phyloP scores from a whole-genome alignment of 768 basidiomycete genomes.

The Mrakia frigida region DNA sequence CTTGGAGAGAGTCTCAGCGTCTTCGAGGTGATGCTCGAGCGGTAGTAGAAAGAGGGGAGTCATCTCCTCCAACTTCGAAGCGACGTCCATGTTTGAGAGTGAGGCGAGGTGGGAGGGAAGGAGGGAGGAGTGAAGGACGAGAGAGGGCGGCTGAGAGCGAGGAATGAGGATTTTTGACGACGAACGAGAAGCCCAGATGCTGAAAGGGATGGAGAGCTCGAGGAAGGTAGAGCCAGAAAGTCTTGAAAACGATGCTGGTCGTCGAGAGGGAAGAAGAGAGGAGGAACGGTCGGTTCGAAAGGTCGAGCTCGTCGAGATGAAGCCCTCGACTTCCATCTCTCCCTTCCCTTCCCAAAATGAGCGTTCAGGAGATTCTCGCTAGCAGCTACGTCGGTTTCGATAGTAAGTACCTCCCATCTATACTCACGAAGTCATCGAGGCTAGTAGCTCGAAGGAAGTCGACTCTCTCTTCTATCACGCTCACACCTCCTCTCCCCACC shows the following conservation, averaged over 20 bases:
- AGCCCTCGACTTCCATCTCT: background rate
- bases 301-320: background rate
- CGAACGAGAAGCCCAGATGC: background rate
- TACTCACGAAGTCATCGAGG: background rate
- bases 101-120: too few relatives aligned
- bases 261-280: background rate
- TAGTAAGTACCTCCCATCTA: slow-evolving; percentile 44
- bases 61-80: too few relatives aligned
- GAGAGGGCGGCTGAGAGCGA: too few relatives aligned
- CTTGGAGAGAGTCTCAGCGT: too few relatives aligned
- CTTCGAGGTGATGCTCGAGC: too few relatives aligned
- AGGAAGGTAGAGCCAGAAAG: background rate
- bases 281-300: background rate
- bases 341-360: background rate
- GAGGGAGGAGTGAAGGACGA: too few relatives aligned
- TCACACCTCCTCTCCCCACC: background rate
- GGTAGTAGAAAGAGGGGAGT: too few relatives aligned
- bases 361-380: slow-evolving; percentile 69
- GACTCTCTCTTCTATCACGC: background rate
- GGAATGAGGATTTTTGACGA: too few relatives aligned
- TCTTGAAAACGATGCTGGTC: background rate
- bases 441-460: background rate
- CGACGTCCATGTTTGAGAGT: too few relatives aligned
- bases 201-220: background rate
- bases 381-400: slow-evolving; percentile 96